A percentile compares a stretch with the other conserved stretches of the same genome.
These are phyloP conservation scores for Prunus campanulata DNA, from an alignment of 306 rosid species.

Conservation along the genomic window DNA sequence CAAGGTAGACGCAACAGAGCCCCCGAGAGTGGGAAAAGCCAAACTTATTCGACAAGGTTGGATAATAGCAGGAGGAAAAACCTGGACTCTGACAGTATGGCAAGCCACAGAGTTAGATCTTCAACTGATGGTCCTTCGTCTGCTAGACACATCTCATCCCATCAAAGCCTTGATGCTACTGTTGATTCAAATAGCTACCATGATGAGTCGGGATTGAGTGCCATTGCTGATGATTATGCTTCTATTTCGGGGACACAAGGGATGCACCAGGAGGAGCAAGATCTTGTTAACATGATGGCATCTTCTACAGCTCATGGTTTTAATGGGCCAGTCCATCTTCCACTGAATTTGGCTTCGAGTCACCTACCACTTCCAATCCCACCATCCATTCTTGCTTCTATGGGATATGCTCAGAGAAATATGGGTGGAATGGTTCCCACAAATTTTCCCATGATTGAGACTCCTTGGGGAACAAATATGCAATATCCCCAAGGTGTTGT, in stretches of 20 bases:
- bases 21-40: constrained; percentile 56
- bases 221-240: constrained; percentile 57
- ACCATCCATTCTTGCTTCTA: constrained; percentile 64
- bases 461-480: constrained; percentile 82
- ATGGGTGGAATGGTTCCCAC: constrained; percentile 58
- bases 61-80: constrained; percentile 67
- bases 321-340: constrained; percentile 68
- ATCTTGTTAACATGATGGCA: constrained; percentile 77
- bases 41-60: constrained; percentile 39
- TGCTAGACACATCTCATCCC: constrained; percentile 40
- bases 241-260: constrained; percentile 63
- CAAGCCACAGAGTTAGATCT: constrained; percentile 39
- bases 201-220: constrained; percentile 48
- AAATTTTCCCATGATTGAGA: constrained; percentile 70
- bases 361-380: constrained; percentile 79
- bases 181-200: constrained; percentile 58
- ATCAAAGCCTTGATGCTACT: constrained; percentile 41
- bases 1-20: constrained; percentile 55
- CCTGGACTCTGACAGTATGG: constrained; percentile 43
- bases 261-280: constrained; percentile 95
- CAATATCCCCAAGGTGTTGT: constrained; percentile 77
- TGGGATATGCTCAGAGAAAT: constrained; percentile 78
- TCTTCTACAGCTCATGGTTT: constrained; percentile 65
- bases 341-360: constrained; percentile 64
- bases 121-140: constrained; percentile 50